These are phyloP conservation scores for Senecio squalidus DNA, from an alignment of 140 eudicot genomes.

Conservation along the genomic window DNA sequence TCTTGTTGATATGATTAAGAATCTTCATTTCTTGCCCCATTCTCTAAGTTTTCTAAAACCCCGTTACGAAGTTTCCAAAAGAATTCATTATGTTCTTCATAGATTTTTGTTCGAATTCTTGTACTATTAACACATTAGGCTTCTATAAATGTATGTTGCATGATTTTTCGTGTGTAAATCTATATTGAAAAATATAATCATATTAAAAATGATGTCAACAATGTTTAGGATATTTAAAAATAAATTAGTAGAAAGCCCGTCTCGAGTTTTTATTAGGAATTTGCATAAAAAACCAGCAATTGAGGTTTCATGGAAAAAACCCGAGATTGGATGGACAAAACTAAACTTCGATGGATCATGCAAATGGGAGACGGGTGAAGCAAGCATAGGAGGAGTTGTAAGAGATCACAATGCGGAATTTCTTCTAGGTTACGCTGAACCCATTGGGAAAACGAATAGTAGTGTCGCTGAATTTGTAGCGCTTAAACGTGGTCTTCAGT, in stretches of 20 bases:
- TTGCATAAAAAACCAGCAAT: constrained; percentile 45
- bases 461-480: constrained; percentile 67
- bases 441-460: constrained; percentile 59
- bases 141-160: constrained; percentile 5
- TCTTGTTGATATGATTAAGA: constrained; percentile 26
- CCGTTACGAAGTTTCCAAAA: constrained; percentile 7
- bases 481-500: constrained; percentile 74
- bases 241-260: constrained; percentile 28
- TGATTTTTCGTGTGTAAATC: not conserved
- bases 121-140: not conserved
- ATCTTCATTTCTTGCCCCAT: constrained; percentile 33
- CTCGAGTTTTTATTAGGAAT: constrained; percentile 29
- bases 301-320: constrained; percentile 66
- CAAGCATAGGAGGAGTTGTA: constrained; percentile 85
- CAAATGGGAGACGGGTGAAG: constrained; percentile 62
- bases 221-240: constrained; percentile 22
- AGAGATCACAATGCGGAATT: constrained; percentile 72
- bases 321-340: constrained; percentile 75
- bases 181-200: not conserved
- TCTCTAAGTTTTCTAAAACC: constrained; percentile 19
- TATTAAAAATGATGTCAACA: constrained; percentile 12
- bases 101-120: not conserved
- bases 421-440: constrained; percentile 71
- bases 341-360: constrained; percentile 85
- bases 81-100: constrained; percentile 6